Conservation (phyloP, 1,139 yeast species). For the Pichia sp. region DNA sequence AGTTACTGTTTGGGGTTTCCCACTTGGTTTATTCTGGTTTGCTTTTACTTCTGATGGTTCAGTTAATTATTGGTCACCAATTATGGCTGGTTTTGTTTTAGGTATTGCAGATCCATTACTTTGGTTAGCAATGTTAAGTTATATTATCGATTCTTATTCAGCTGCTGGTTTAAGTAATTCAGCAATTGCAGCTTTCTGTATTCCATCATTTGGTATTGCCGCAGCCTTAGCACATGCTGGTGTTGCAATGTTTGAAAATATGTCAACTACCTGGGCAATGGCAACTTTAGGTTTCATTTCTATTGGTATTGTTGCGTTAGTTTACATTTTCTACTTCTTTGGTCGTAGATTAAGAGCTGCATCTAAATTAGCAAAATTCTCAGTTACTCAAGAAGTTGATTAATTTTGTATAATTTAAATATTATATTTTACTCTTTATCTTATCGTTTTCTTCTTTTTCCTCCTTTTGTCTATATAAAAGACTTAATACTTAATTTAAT, state of each 20-base stretch:
- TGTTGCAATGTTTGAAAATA: slow-evolving; percentile 43
- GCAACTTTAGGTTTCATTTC: slow-evolving; percentile 45
- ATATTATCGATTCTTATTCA: slow-evolving; percentile 44
- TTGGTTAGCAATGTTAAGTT: slow-evolving; percentile 45
- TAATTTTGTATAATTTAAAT: neutral
- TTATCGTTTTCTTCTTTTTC: neutral
- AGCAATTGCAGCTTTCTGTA: slow-evolving; percentile 48
- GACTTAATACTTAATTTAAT: too few species aligned
- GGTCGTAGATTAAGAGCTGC: slow-evolving; percentile 38
- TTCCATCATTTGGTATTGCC: slow-evolving; percentile 47
- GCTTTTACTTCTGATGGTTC: slow-evolving; percentile 29
- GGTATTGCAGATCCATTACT: slow-evolving; percentile 44
- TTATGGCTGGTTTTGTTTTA: slow-evolving; percentile 32
- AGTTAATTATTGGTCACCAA: slow-evolving; percentile 30
- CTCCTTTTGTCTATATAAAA: neutral
- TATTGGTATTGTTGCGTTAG: slow-evolving; percentile 40
- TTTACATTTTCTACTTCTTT: slow-evolving; percentile 41
- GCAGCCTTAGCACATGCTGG: slow-evolving; percentile 47
- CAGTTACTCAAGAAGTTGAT: slow-evolving; percentile 4
- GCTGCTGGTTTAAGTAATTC: slow-evolving; percentile 39
- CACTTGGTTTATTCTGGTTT: slow-evolving; percentile 30
- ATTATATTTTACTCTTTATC: neutral
- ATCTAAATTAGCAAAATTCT: slow-evolving; percentile 36
- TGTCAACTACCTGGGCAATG: slow-evolving; percentile 44
- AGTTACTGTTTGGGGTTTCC: slow-evolving; percentile 32